These are phyloP conservation scores for Alternaria panax DNA, from an alignment of 2,329 filamentous ascomycete genomes.

Conservation along the genomic window DNA sequence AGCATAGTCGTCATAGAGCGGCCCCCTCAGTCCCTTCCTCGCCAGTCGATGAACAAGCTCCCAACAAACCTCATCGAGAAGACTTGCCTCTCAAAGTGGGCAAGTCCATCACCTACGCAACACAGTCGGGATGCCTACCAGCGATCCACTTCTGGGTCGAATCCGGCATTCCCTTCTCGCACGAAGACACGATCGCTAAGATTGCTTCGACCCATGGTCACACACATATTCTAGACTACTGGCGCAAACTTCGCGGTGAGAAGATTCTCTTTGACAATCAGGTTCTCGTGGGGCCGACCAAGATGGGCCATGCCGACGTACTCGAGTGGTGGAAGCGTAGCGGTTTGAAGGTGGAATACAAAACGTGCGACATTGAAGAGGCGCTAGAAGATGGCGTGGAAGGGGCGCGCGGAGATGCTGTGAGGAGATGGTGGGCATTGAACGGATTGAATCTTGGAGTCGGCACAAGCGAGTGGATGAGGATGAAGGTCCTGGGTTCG, in stretches of 20 bases:
- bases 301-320: slow-evolving; percentile 82
- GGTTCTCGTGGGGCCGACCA: slow-evolving; percentile 84
- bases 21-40: slow-evolving; percentile 27
- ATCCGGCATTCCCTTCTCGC: slow-evolving; percentile 78
- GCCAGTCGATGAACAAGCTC: slow-evolving; percentile 24
- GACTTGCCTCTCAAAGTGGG: slow-evolving; percentile 75
- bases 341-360: slow-evolving; percentile 83
- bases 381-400: slow-evolving; percentile 86
- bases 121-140: slow-evolving; percentile 79
- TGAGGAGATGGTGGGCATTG: slow-evolving; percentile 85
- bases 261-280: slow-evolving; percentile 84
- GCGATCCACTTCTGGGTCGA: slow-evolving; percentile 89
- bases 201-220: slow-evolving; percentile 86
- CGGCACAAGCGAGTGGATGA: slow-evolving; percentile 89
- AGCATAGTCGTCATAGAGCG: slow-evolving; percentile 62
- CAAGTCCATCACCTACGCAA: slow-evolving; percentile 82
- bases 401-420: slow-evolving; percentile 70
- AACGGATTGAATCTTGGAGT: slow-evolving; percentile 84
- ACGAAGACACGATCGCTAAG: slow-evolving; percentile 83
- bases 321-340: slow-evolving; percentile 91
- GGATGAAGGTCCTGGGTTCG: slow-evolving; percentile 70
- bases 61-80: slow-evolving; percentile 20
- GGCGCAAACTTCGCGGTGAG: slow-evolving; percentile 76
- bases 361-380: slow-evolving; percentile 94
- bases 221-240: slow-evolving; percentile 82